Conservation (phyloP, 2,329 filamentous ascomycete genomes). For the Fusarium fujikuroi region DNA sequence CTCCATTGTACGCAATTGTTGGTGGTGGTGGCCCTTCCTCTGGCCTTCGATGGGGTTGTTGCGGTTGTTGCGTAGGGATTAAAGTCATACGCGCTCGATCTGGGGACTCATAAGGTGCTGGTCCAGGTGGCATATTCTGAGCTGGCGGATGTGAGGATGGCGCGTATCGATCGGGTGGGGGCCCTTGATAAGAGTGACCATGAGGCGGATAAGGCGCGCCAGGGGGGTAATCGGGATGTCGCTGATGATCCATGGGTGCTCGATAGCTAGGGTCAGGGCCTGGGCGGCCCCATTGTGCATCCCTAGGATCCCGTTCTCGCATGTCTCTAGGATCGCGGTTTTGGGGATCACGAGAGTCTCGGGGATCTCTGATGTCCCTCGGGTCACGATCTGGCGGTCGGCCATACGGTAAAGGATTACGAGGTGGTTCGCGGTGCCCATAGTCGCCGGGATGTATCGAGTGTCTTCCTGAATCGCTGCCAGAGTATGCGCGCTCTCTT, state of each 20-base stretch:
- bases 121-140: slow-evolving; percentile 39
- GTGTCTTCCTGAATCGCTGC: slow-evolving; percentile 57
- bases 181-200: slow-evolving; percentile 45
- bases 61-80: slow-evolving; percentile 50
- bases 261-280: slow-evolving; percentile 49
- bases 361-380: slow-evolving; percentile 50
- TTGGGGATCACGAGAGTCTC: slow-evolving; percentile 55
- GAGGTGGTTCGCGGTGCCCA: slow-evolving; percentile 57
- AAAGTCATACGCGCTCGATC: slow-evolving; percentile 60
- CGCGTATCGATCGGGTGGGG: slow-evolving; percentile 50
- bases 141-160: slow-evolving; percentile 50
- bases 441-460: slow-evolving; percentile 51
- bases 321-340: slow-evolving; percentile 51
- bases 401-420: slow-evolving; percentile 58
- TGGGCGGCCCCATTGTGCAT: slow-evolving; percentile 50
- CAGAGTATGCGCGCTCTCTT: slow-evolving; percentile 61
- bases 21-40: slow-evolving; percentile 64
- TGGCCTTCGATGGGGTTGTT: slow-evolving; percentile 54
- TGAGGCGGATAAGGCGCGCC: slow-evolving; percentile 53
- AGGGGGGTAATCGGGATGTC: slow-evolving; percentile 61
- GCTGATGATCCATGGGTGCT: slow-evolving; percentile 54
- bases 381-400: slow-evolving; percentile 57
- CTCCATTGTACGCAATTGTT: slow-evolving; percentile 60
- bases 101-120: slow-evolving; percentile 59
- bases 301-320: slow-evolving; percentile 50